phyloP scores from a whole-genome alignment of 768 basidiomycete species.

The Dentipellis fragilis region DNA sequence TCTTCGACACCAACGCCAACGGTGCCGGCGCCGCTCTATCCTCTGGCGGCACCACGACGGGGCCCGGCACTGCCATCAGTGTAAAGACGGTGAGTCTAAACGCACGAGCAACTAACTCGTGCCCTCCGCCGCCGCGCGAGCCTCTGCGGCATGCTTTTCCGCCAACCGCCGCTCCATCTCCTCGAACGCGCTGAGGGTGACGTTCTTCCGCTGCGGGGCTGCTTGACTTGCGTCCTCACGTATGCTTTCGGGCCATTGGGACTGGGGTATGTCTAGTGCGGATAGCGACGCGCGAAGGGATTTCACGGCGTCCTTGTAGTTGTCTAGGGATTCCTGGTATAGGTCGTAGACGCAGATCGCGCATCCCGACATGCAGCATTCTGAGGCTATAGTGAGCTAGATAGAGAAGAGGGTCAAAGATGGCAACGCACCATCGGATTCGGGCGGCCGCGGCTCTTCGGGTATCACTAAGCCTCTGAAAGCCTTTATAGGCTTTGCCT shows the following conservation, averaged over 20 bases:
- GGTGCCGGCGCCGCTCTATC: not conserved
- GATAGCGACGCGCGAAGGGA: conserved; percentile 41
- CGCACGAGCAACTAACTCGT: not conserved
- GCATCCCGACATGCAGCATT: conserved; percentile 94
- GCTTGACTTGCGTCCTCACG: conserved; percentile 17
- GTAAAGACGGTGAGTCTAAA: not conserved
- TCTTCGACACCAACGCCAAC: not conserved
- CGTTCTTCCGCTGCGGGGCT: conserved; percentile 16
- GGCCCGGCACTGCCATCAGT: not conserved
- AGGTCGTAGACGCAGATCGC: conserved; percentile 87
- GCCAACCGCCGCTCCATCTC: conserved; percentile 53
- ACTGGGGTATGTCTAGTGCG: conserved; percentile 37
- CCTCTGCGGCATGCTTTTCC: conserved; percentile 29
- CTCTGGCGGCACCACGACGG: not conserved
- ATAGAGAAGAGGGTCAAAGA: not conserved
- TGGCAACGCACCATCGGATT: conserved; percentile 47
- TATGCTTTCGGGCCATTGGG: conserved; percentile 57
- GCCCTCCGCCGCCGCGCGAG: not conserved
- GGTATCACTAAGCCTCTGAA: conserved; percentile 55
- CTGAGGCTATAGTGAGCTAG: conserved; percentile 25
- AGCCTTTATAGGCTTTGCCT: conserved; percentile 13
- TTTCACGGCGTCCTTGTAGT: conserved; percentile 47
- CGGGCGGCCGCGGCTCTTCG: conserved; percentile 49
- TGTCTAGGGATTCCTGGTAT: conserved; percentile 62
- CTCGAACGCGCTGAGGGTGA: conserved; percentile 57